phyloP scores from a whole-genome alignment of 202 grass and related monocot genomes.

The Hordeum pubiflorum region DNA sequence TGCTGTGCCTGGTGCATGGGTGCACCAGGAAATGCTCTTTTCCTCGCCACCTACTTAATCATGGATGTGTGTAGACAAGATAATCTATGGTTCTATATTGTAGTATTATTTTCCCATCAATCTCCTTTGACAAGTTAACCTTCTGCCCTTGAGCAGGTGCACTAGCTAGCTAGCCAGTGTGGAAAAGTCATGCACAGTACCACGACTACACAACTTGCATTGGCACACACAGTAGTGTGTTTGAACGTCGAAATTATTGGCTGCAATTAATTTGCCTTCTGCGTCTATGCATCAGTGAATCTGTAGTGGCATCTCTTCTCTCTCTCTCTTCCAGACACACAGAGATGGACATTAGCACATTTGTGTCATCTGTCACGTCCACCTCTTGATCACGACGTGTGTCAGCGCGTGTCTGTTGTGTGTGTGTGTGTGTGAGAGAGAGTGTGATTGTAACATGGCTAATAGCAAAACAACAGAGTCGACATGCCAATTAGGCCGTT shows the following conservation, averaged over 20 bases:
- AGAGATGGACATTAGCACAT: slow-evolving; percentile 1
- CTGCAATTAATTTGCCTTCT: slow-evolving; percentile 29
- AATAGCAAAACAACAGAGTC: slow-evolving; percentile 11
- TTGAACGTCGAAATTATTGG: slow-evolving; percentile 33
- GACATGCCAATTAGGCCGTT: neutral
- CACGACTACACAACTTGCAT: neutral
- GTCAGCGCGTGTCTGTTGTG: neutral
- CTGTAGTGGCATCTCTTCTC: neutral
- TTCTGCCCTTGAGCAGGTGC: neutral
- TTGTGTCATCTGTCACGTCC: slow-evolving; percentile 15
- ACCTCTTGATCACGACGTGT: neutral
- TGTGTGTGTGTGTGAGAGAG: neutral
- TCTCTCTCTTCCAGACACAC: neutral
- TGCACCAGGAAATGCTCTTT: slow-evolving; percentile 3
- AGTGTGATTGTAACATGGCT: neutral
- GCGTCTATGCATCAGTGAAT: slow-evolving; percentile 17
- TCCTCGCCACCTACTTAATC: neutral
- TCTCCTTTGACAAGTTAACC: neutral
- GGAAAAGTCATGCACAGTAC: slow-evolving; percentile 5
- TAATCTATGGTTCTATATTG: neutral
- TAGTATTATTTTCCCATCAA: neutral
- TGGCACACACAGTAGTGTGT: neutral
- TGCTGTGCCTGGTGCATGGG: slow-evolving; percentile 9
- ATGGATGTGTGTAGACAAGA: slow-evolving; percentile 3
- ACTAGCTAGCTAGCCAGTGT: neutral